Conservation (phyloP, 2,329 filamentous ascomycete species). For the Didymella pomorum region DNA sequence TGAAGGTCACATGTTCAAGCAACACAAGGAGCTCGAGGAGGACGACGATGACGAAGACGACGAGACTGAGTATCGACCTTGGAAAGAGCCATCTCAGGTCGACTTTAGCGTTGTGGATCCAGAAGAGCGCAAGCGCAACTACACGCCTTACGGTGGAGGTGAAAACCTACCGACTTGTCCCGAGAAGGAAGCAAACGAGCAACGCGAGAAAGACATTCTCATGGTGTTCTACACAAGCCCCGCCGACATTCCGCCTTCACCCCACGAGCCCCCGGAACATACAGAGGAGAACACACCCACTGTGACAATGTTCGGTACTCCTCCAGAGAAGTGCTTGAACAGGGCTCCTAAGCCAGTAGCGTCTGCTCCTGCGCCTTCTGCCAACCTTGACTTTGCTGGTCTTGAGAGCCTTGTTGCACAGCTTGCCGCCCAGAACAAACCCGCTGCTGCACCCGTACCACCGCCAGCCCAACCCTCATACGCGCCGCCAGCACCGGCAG, state of each 20-base stretch:
- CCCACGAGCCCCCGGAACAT: slow-evolving; percentile 55
- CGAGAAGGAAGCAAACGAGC: slow-evolving; percentile 55
- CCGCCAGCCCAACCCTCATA: slow-evolving; percentile 30
- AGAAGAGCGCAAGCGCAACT: slow-evolving; percentile 56
- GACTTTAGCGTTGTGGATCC: slow-evolving; percentile 55
- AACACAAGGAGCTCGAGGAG: slow-evolving; percentile 71
- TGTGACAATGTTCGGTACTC: slow-evolving; percentile 50
- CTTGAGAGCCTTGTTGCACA: slow-evolving; percentile 44
- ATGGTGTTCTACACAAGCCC: slow-evolving; percentile 57
- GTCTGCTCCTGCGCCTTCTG: slow-evolving; percentile 16
- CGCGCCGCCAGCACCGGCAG: slow-evolving; percentile 27
- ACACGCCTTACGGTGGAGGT: slow-evolving; percentile 56
- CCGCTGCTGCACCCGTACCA: slow-evolving; percentile 20
- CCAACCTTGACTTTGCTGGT: slow-evolving; percentile 33
- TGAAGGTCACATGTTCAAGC: slow-evolving; percentile 64
- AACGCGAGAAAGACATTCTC: slow-evolving; percentile 56
- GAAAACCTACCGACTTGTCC: slow-evolving; percentile 49
- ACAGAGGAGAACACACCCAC: slow-evolving; percentile 26
- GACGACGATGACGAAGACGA: slow-evolving; percentile 67
- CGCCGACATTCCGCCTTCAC: slow-evolving; percentile 57
- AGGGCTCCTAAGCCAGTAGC: slow-evolving; percentile 33
- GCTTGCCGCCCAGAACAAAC: slow-evolving; percentile 28
- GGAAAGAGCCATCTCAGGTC: slow-evolving; percentile 46
- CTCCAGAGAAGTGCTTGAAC: slow-evolving; percentile 37
- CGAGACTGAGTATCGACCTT: slow-evolving; percentile 45